Evolutionary conservation across 768 basidiomycete genomes (phyloP), one percentile per base, ranked within the genome.

Genomic region (Terana coerulea): DNA sequence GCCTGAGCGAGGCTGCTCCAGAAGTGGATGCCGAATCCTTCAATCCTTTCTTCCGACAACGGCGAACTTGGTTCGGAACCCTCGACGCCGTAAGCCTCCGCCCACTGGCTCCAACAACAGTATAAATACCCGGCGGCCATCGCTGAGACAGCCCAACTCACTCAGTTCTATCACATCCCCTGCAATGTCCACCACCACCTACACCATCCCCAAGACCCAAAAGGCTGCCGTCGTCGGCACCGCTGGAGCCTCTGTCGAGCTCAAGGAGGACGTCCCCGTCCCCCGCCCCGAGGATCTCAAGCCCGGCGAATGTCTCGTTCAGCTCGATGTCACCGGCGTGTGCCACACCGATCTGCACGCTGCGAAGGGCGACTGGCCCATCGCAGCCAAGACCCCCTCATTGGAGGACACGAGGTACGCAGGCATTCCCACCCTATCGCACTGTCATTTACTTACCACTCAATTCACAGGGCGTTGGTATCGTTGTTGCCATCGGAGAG

Each of bases 321-420:
- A 87, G 67, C 73, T 92, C 62, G 74, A 77, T 30, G 84, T 80
- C 69, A 83, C 86, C 5, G 90, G 90, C 50, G 88, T 91, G n/a
- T 92, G 91, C 69, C 89, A 91, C 63, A 88, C 86, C 3, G 91
- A 92, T 61, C 75, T 90, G 12, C 91, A 92, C 60, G 84, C 84
- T 24, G 79, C 79, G 31, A 67, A 77, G 33, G 81, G 79, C 37
- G 92, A 94, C 63, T 94, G 93, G 93, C 92, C 92, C 0, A 51
- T 88, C 9, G 67, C 75, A n/a, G 73, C 80, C 29, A 78, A 73
- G 47, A 73, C 73, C 1, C 86, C 86, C 78, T 91, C 42, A 79
- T 91, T 51, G 88, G 88, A 14, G 89, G 92, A 0, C 91, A 93
- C 63, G 68, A 69, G 61, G 61, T 62, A 26, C 40, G 58, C 34